Conservation (phyloP, 495 filamentous ascomycete species). For the Daldinia decipiens region DNA sequence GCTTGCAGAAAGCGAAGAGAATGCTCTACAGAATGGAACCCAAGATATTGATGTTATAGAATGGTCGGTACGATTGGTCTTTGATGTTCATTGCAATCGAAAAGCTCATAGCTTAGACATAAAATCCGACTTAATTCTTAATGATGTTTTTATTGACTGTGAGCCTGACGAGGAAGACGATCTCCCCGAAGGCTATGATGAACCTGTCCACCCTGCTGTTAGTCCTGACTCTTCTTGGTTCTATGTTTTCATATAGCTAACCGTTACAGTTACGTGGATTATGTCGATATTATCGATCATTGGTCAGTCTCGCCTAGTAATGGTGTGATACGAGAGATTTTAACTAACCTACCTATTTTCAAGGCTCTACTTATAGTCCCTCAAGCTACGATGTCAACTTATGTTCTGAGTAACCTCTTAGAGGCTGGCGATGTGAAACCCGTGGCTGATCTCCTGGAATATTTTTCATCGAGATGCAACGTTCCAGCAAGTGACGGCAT, state of each 20-base stretch:
- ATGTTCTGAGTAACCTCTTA: background rate
- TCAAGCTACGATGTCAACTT: constrained; percentile 4
- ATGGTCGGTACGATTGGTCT: constrained; percentile 2
- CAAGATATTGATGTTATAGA: background rate
- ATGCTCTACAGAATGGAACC: background rate
- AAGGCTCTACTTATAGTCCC: constrained; percentile 31
- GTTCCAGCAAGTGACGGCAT: background rate
- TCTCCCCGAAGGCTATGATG: background rate
- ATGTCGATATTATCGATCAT: constrained; percentile 16
- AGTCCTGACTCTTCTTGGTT: background rate
- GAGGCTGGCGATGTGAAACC: background rate
- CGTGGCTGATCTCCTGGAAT: constrained; percentile 10
- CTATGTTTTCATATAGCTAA: constrained; percentile 1
- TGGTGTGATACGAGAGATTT: background rate
- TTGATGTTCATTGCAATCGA: background rate
- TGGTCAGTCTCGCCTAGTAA: constrained; percentile 5
- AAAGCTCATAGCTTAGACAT: background rate
- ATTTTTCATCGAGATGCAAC: constrained; percentile 12
- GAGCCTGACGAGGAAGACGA: constrained; percentile 12
- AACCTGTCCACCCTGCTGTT: constrained; percentile 1
- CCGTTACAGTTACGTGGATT: constrained; percentile 1
- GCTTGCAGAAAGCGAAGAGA: constrained; percentile 5
- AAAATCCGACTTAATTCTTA: constrained; percentile 10
- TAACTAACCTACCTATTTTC: background rate
- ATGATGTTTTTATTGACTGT: constrained; percentile 14